phyloP scores from a whole-genome alignment of 352 stramenopile species.

The Elongisporangium anandrum region DNA sequence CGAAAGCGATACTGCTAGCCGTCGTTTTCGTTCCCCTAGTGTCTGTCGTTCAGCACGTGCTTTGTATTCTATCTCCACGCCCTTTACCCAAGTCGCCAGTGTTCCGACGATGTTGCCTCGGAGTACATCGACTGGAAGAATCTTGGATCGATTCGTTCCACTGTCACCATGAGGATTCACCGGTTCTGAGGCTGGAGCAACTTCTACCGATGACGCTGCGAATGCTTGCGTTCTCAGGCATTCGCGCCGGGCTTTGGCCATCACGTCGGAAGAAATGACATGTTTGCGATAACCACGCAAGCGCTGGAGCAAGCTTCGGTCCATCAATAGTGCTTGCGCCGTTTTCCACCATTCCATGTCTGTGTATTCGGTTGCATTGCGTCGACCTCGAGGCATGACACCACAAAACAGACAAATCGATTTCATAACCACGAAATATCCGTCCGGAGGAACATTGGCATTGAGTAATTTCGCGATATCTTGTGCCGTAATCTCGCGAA shows the following conservation, averaged over 20 bases:
- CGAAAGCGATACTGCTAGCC: constrained; percentile 34
- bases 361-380: constrained; percentile 61
- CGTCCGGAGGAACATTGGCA: constrained; percentile 39
- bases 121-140: constrained; percentile 31
- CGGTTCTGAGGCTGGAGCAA: constrained; percentile 7
- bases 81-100: constrained; percentile 64
- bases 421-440: constrained; percentile 62
- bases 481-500: constrained; percentile 65
- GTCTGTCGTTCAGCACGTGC: constrained; percentile 42
- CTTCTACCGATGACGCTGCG: constrained; percentile 16
- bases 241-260: constrained; percentile 73
- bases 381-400: constrained; percentile 41
- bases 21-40: constrained; percentile 48
- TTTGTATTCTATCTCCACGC: constrained; percentile 77
- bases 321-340: constrained; percentile 74
- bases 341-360: constrained; percentile 81
- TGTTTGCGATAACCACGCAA: constrained; percentile 53
- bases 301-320: constrained; percentile 56
- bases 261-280: constrained; percentile 51
- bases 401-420: constrained; percentile 69
- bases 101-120: constrained; percentile 43
- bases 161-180: constrained; percentile 2
- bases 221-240: constrained; percentile 54
- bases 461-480: constrained; percentile 71
- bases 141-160: constrained; percentile 10